These are phyloP conservation scores for Kwoniella mangroviensis DNA, from an alignment of 768 basidiomycete species.

Conservation along the genomic window DNA sequence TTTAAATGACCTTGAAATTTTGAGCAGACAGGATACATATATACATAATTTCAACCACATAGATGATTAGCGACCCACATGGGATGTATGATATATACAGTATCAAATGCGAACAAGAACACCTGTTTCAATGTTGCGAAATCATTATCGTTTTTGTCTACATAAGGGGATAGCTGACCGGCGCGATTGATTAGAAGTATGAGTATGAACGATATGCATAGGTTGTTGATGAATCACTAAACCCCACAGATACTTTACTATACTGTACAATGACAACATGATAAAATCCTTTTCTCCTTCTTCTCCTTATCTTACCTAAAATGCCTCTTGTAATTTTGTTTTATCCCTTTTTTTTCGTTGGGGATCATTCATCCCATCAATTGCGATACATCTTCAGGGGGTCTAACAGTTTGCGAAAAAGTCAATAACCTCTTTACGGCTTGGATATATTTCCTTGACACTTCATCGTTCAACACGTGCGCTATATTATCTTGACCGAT, in stretches of 20 bases:
- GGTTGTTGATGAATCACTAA: too few relatives aligned
- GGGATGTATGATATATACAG: not conserved
- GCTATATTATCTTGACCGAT: slow-evolving; percentile 97
- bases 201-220: too few relatives aligned
- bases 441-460: slow-evolving; percentile 97
- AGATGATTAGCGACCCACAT: not conserved
- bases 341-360: not conserved
- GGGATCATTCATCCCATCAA: slow-evolving; percentile 74
- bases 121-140: too few relatives aligned
- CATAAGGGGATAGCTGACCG: too few relatives aligned
- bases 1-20: not conserved
- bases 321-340: too few relatives aligned
- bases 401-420: slow-evolving; percentile 94
- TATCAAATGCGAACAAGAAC: too few relatives aligned
- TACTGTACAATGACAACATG: too few relatives aligned
- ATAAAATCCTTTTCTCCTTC: too few relatives aligned
- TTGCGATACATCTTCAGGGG: slow-evolving; percentile 75
- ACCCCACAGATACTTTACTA: too few relatives aligned
- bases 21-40: not conserved
- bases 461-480: slow-evolving; percentile 98
- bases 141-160: too few relatives aligned
- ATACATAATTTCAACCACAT: not conserved
- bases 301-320: too few relatives aligned
- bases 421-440: slow-evolving; percentile 96
- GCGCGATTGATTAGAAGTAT: too few relatives aligned